Evolutionary conservation across 345 rosid genomes (phyloP).

Genomic region (Linum tenue): DNA sequence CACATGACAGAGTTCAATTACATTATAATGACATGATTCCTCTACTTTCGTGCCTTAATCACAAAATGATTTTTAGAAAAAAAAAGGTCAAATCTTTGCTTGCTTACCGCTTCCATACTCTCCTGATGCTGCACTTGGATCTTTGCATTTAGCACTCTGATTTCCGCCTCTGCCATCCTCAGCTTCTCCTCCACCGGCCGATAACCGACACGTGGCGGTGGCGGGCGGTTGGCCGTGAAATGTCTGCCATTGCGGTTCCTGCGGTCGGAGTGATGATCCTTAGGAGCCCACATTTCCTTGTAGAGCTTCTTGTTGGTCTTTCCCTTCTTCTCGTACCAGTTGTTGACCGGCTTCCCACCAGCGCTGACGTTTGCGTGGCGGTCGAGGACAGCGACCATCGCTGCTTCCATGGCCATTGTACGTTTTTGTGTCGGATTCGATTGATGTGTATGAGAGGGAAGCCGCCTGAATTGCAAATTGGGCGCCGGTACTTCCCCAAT

Average conservation of each 20-base stretch:
- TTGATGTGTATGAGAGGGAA: not conserved
- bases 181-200: not conserved
- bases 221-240: too few species aligned
- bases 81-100: too few species aligned
- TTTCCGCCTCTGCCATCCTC: not conserved
- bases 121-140: not conserved
- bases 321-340: not conserved
- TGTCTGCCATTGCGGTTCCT: too few species aligned
- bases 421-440: not conserved
- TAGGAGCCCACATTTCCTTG: not conserved
- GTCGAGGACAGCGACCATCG: not conserved
- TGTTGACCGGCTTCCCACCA: too few species aligned
- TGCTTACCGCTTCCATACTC: not conserved
- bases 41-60: not conserved
- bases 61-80: too few species aligned
- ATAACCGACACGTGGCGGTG: too few species aligned
- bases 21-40: too few species aligned
- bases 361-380: not conserved
- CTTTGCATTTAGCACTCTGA: not conserved
- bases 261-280: too few species aligned
- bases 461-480: too few species aligned
- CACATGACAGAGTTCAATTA: not conserved
- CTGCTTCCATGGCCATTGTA: not conserved
- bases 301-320: not conserved
- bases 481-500: too few species aligned